Conservation (phyloP, 371 early-diverging fungal genomes). For the Rhizopus delemar region DNA sequence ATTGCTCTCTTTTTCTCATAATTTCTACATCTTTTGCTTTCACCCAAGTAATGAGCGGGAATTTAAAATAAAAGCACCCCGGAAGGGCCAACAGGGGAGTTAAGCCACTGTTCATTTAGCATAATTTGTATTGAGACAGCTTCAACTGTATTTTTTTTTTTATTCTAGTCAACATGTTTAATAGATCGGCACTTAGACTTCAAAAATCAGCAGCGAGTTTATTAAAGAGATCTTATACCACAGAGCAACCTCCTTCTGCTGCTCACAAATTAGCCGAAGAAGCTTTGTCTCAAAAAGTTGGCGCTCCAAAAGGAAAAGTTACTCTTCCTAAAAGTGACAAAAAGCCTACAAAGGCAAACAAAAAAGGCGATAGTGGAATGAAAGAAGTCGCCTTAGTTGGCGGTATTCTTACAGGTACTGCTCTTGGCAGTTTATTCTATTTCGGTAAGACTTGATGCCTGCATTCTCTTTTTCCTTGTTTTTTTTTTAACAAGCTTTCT, state of each 20-base stretch:
- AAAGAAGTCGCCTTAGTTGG: conserved; percentile 28
- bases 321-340: conserved; percentile 57
- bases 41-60: neutral
- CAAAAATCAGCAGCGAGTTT: conserved; percentile 12
- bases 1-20: neutral
- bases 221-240: conserved; percentile 16
- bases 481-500: neutral
- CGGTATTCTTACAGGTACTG: conserved; percentile 28
- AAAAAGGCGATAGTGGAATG: conserved; percentile 19
- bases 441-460: conserved; percentile 25
- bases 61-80: neutral
- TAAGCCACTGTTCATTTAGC: conserved; percentile 23
- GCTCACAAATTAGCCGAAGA: conserved; percentile 46
- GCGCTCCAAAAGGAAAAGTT: conserved; percentile 30
- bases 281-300: conserved; percentile 51
- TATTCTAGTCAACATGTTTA: conserved; percentile 15
- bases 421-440: conserved; percentile 31
- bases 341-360: conserved; percentile 49
- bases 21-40: neutral
- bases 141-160: neutral
- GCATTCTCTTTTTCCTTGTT: neutral
- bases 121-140: neutral
- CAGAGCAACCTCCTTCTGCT: conserved; percentile 8
- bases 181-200: conserved; percentile 13
- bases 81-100: conserved; percentile 9